Percentiles rank a stretch among this genome's conserved stretches.
These are phyloP conservation scores for Xylariaceae sp. DNA, from an alignment of 2,329 filamentous ascomycete genomes.

Conservation along the genomic window DNA sequence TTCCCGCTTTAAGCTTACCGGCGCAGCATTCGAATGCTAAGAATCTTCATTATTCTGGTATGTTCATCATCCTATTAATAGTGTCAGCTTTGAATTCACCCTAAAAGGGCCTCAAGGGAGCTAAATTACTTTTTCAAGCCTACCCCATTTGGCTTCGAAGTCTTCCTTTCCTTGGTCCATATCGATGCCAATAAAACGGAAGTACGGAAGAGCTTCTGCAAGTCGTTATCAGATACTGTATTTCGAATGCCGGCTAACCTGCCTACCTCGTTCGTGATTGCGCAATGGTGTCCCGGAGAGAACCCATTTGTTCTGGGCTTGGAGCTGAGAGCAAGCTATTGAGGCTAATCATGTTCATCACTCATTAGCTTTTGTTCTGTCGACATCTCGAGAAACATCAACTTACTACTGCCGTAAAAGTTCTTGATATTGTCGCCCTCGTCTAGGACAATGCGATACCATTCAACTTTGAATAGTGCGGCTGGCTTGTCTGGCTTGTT, in stretches of 20 bases:
- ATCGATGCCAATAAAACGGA: conserved; percentile 13
- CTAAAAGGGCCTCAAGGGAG: not conserved
- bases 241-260: conserved; percentile 2
- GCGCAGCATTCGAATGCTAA: conserved; percentile 10
- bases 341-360: conserved; percentile 10
- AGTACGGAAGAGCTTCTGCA: conserved; percentile 14
- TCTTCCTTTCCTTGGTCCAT: not conserved
- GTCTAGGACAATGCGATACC: conserved; percentile 16
- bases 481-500: not conserved
- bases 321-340: conserved; percentile 11
- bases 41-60: conserved; percentile 7
- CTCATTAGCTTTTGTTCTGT: not conserved
- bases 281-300: conserved; percentile 15
- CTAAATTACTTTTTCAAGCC: not conserved
- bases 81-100: not conserved
- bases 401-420: conserved; percentile 8
- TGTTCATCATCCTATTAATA: not conserved
- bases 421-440: conserved; percentile 18
- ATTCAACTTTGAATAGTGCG: conserved; percentile 9
- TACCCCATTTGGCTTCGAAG: conserved; percentile 6
- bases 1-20: conserved; percentile 6
- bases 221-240: not conserved
- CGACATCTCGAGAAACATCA: too few species aligned
- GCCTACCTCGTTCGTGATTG: conserved; percentile 2
- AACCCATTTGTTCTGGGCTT: conserved; percentile 9